These are phyloP conservation scores for Rubia tinctorum DNA, from an alignment of 305 asterid genomes.

Conservation along the genomic window DNA sequence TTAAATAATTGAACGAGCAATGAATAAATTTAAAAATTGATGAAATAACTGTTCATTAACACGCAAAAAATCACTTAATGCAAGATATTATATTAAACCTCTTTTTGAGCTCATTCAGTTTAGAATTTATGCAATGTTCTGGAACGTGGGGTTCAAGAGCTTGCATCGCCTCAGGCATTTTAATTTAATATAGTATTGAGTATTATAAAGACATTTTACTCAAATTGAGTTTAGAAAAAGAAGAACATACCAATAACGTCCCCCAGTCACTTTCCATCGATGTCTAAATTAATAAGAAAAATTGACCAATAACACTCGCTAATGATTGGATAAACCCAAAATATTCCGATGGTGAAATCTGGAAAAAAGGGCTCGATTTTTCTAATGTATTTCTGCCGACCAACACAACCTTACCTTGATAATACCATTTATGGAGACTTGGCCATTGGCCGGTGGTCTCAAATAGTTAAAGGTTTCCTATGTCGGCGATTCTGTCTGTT, in stretches of 20 bases:
- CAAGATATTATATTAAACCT: no score
- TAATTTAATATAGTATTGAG: not conserved
- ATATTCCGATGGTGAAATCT: not conserved
- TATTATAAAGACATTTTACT: not conserved
- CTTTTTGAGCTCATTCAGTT: not conserved
- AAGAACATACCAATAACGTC: not conserved
- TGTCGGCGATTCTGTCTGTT: not conserved
- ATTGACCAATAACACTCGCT: not conserved
- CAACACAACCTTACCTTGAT: not conserved
- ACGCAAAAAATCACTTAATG: no score
- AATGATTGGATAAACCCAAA: not conserved
- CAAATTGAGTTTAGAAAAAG: not conserved
- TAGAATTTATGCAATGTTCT: not conserved
- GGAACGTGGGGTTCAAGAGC: not conserved
- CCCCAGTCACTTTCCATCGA: not conserved
- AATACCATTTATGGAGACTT: not conserved
- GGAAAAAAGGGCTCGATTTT: not conserved
- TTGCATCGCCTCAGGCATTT: not conserved
- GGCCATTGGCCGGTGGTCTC: slow-evolving; percentile 11
- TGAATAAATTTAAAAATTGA: no score
- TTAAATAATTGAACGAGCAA: no score
- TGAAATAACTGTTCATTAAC: no score
- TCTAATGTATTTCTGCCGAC: slow-evolving; percentile 7
- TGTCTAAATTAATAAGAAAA: no score
- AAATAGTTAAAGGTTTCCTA: not conserved